These are phyloP conservation scores for Phytophthora macrochlamydospora DNA, from an alignment of 352 stramenopile species.

Conservation along the genomic window DNA sequence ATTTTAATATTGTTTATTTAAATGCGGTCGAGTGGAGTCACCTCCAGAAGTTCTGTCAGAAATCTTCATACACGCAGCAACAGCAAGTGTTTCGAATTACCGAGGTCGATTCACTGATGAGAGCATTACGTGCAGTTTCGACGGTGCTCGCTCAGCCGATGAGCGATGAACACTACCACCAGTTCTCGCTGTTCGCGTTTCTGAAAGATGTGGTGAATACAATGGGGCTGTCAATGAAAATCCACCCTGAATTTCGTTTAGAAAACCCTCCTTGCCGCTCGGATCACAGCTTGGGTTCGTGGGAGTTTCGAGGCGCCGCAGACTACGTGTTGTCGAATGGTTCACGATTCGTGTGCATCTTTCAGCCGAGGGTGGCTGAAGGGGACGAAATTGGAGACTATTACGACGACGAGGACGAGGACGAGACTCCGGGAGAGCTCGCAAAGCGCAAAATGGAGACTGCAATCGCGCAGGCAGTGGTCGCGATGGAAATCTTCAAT, in stretches of 20 bases:
- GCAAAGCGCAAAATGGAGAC: background rate
- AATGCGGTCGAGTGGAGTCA: no score
- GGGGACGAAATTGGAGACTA: background rate
- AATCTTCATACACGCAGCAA: no score
- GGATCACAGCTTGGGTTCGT: background rate
- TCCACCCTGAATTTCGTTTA: background rate
- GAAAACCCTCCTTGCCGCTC: background rate
- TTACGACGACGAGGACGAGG: background rate
- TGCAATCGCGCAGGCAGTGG: background rate
- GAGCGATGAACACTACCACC: no score
- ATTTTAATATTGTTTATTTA: no score
- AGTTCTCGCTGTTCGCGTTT: no score
- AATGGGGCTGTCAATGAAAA: no score
- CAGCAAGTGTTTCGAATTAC: no score
- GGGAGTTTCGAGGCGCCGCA: background rate
- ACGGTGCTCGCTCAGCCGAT: no score
- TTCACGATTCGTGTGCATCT: background rate
- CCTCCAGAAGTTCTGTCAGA: no score
- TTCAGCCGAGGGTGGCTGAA: background rate
- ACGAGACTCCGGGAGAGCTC: background rate
- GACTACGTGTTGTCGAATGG: background rate
- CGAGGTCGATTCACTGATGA: no score
- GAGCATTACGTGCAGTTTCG: no score
- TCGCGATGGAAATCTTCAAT: background rate
- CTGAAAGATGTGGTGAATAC: no score